These are phyloP conservation scores for Pyracantha coccinea DNA, from an alignment of 331 rosid genomes.

Conservation along the genomic window DNA sequence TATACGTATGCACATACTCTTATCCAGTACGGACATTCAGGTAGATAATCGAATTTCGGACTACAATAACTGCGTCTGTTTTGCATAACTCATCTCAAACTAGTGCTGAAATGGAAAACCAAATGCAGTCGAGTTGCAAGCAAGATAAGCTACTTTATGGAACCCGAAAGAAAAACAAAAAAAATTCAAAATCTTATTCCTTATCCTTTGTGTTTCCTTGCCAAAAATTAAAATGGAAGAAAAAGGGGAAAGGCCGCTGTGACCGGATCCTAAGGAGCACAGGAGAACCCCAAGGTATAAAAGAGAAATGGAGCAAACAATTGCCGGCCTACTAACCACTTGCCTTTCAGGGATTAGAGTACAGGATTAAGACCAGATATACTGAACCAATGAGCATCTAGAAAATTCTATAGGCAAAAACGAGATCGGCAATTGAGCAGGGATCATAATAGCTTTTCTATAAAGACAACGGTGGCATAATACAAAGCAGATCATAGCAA, in stretches of 20 bases:
- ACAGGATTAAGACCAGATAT: conserved; percentile 18
- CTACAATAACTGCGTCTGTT: too few species aligned
- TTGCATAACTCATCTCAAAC: too few species aligned
- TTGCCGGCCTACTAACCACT: conserved; percentile 14
- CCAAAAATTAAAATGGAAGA: neutral
- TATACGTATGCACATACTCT: too few species aligned
- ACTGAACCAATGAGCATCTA: conserved; percentile 16
- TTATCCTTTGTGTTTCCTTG: conserved; percentile 14
- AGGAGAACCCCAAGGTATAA: neutral
- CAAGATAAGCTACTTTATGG: neutral
- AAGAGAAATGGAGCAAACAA: neutral
- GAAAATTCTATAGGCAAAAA: conserved; percentile 17
- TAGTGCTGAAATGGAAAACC: too few species aligned
- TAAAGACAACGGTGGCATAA: conserved; percentile 64
- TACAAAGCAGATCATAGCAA: conserved; percentile 78
- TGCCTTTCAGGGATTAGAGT: neutral
- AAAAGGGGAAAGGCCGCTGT: neutral
- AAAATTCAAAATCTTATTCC: conserved; percentile 15
- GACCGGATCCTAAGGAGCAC: neutral
- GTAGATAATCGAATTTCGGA: too few species aligned
- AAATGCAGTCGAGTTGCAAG: too few species aligned
- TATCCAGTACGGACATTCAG: too few species aligned
- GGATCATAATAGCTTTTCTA: conserved; percentile 54
- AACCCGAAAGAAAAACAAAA: neutral
- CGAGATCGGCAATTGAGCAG: conserved; percentile 25